Evolutionary conservation across 129 eudicot species (phyloP).

Genomic region (Escallonia rubra): DNA sequence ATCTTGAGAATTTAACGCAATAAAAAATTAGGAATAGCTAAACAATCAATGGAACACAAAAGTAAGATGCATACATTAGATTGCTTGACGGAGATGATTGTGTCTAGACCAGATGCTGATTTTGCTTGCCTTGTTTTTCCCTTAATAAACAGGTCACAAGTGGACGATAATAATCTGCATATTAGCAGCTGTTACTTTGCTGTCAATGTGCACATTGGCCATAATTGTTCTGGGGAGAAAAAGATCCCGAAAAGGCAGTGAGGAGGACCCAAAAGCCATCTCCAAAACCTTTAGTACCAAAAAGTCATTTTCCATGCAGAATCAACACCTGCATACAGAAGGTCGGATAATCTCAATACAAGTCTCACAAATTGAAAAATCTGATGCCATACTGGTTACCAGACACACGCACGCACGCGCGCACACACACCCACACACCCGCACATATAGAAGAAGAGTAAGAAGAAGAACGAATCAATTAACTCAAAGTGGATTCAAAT

Average conservation of each 20-base stretch:
- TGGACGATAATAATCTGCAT: conserved; percentile 46
- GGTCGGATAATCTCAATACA: conserved; percentile 16
- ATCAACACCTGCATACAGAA: conserved; percentile 40
- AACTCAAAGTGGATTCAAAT: neutral
- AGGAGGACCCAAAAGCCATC: conserved; percentile 34
- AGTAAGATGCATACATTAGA: neutral
- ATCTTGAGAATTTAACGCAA: neutral
- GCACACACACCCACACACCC: too few species aligned
- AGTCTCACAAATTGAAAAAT: neutral
- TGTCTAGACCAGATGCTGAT: neutral
- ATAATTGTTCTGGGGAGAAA: conserved; percentile 39
- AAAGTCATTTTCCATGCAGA: conserved; percentile 40
- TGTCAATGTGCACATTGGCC: conserved; percentile 44
- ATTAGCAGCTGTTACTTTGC: conserved; percentile 37
- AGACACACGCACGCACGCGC: too few species aligned
- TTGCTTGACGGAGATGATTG: neutral
- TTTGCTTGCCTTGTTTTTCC: conserved; percentile 14
- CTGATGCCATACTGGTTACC: neutral
- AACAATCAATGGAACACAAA: neutral
- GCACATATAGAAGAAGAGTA: neutral
- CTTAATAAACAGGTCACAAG: conserved; percentile 28
- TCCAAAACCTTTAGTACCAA: conserved; percentile 32
- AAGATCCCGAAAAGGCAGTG: conserved; percentile 22
- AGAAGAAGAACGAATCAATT: neutral
- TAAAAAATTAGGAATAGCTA: neutral